Evolutionary conservation across 495 filamentous ascomycete genomes (phyloP).

Genomic region (Parathielavia appendiculata): DNA sequence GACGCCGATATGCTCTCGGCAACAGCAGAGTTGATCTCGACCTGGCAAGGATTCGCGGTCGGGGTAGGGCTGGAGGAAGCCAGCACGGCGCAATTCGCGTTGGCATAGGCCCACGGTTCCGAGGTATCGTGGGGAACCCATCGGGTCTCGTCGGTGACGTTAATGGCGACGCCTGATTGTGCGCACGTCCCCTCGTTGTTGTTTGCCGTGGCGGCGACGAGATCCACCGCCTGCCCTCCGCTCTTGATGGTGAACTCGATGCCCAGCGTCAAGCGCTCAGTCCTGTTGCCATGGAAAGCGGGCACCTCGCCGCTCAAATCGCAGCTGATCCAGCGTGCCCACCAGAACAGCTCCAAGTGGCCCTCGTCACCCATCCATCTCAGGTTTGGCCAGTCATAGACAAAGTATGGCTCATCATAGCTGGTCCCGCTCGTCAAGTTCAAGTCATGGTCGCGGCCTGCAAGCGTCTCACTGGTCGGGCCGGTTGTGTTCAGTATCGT

Average conservation of each 20-base stretch:
- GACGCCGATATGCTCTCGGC: slow-evolving; percentile 16
- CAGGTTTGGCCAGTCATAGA: slow-evolving; percentile 1
- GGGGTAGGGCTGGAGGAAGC: background rate
- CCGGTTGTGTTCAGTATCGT: background rate
- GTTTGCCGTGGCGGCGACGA: background rate
- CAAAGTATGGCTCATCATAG: slow-evolving; percentile 26
- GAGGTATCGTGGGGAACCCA: too few relatives aligned
- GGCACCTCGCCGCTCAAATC: slow-evolving; percentile 1
- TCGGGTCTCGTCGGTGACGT: background rate
- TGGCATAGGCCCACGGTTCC: background rate
- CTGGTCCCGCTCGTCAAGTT: slow-evolving; percentile 19
- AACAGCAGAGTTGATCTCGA: slow-evolving; percentile 9
- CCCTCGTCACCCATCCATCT: slow-evolving; percentile 14
- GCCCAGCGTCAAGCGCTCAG: background rate
- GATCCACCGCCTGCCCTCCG: background rate
- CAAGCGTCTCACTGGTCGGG: background rate
- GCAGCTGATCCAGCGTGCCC: slow-evolving; percentile 18
- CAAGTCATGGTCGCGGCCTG: background rate
- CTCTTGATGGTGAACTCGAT: background rate
- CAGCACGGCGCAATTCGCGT: background rate
- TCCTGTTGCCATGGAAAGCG: too few relatives aligned
- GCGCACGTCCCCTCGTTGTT: background rate
- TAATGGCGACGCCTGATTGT: background rate
- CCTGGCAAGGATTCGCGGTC: slow-evolving; percentile 10
- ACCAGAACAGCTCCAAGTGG: slow-evolving; percentile 22